Evolutionary conservation across 2,329 filamentous ascomycete genomes (phyloP), one percentile per base, ranked within the genome.

Genomic region (Diplodia scrobiculata): DNA sequence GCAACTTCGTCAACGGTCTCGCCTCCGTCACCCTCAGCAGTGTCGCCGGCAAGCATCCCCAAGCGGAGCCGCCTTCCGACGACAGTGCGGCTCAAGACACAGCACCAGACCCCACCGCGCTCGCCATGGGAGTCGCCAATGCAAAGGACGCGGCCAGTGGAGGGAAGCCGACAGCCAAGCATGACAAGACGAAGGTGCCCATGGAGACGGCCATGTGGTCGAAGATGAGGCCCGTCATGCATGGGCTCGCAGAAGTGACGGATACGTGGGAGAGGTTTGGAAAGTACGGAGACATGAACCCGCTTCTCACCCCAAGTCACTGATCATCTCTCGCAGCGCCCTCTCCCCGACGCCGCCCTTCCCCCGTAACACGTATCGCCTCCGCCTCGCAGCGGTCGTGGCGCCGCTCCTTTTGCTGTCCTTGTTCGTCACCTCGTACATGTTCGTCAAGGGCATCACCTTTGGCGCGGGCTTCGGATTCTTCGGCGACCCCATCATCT

Each of bases 161-260:
- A 1, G 79, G 77, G 0, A 79, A 82, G 7, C 78, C 84, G 0
- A 74, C 76, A 10, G 73, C 80, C 0, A 77, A 83, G 10, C 84
- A 91, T 66, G 90, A 94, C 77, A 91, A 91, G 76, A 91, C 91
- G 5, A 92, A 91, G 74, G 84, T 90, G 32, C 91, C 91, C 0
- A 88, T 94, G 78, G 89, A 91, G 68, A 86, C 86, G 5, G 87
- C 87, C 0, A 89, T 95, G 72, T 93, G 91, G 89, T 85, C 84
- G 11, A 88, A 90, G 75, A 91, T 91, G 76, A 82, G 89, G 48
- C 89, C 89, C 0, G 77, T 89, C 9, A 94, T 95, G 90, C 84
- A 87, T 70, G 80, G 80, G 1, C 73, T 89, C 47, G 84, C 82
- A 25, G 85, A 88, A 68, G 75, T 87, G 2, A 81, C 83, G 1